phyloP scores from a whole-genome alignment of 1,139 yeast genomes.

The Magnusiomyces tetraspermus region DNA sequence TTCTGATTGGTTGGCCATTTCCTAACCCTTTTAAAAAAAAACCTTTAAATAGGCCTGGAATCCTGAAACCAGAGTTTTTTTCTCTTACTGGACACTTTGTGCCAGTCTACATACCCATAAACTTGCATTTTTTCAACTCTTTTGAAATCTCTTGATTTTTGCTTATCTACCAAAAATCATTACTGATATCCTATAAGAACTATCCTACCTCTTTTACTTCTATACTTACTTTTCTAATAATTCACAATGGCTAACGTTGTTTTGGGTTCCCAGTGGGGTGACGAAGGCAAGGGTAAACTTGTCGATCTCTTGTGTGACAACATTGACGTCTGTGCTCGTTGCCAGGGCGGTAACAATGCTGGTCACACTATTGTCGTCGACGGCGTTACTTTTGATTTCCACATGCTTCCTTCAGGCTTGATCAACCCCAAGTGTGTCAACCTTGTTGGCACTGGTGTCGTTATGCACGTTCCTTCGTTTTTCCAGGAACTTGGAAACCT shows the following conservation, averaged over 20 bases:
- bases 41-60: not conserved
- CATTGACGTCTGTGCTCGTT: slow-evolving; percentile 93
- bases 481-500: slow-evolving; percentile 76
- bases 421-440: slow-evolving; percentile 87
- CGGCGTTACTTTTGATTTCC: slow-evolving; percentile 86
- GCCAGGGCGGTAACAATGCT: slow-evolving; percentile 98
- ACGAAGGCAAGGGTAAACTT: slow-evolving; percentile 97
- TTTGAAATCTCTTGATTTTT: no score
- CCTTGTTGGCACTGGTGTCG: slow-evolving; percentile 94
- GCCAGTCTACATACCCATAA: slow-evolving; percentile 2
- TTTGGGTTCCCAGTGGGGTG: slow-evolving; percentile 98
- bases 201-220: not conserved
- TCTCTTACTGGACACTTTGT: slow-evolving; percentile 5
- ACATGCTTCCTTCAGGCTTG: slow-evolving; percentile 95
- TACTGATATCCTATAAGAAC: not conserved
- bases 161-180: not conserved
- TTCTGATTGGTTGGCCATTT: not conserved
- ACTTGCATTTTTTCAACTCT: not conserved
- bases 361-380: slow-evolving; percentile 97
- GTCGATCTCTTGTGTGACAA: slow-evolving; percentile 91
- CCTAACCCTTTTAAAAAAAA: not conserved
- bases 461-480: slow-evolving; percentile 86
- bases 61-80: not conserved
- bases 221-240: no score
- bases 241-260: slow-evolving; percentile 74